These are phyloP conservation scores for Lasiodiplodia sp. DNA, from an alignment of 2,329 filamentous ascomycete genomes.

Conservation along the genomic window DNA sequence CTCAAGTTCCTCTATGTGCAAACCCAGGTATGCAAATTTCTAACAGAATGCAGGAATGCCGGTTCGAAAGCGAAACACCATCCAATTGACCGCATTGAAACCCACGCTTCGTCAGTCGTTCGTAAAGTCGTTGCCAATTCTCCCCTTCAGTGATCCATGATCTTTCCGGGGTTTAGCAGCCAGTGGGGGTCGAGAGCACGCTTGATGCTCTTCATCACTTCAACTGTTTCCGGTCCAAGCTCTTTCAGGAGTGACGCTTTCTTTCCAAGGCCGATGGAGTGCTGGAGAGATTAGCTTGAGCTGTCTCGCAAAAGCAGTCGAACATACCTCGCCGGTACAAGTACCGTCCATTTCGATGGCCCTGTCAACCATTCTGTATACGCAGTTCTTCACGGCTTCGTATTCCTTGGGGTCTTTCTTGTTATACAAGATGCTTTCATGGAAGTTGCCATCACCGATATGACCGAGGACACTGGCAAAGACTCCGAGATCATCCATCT, in stretches of 20 bases:
- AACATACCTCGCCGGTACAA: constrained; percentile 74
- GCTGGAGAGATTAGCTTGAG: constrained; percentile 42
- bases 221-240: constrained; percentile 79
- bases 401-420: constrained; percentile 71
- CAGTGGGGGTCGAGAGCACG: constrained; percentile 81
- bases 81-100: neutral
- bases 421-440: constrained; percentile 90
- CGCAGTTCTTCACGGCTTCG: constrained; percentile 78
- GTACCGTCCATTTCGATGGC: constrained; percentile 94
- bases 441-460: constrained; percentile 94
- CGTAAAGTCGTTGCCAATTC: neutral
- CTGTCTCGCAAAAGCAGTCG: neutral
- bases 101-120: neutral
- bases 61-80: neutral
- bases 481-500: constrained; percentile 83
- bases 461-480: constrained; percentile 90
- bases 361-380: constrained; percentile 89
- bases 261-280: constrained; percentile 85
- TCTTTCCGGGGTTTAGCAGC: constrained; percentile 93
- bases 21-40: neutral
- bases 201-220: constrained; percentile 86
- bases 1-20: neutral
- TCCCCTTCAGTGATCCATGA: constrained; percentile 67
- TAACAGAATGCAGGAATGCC: neutral
- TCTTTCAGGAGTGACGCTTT: constrained; percentile 81